Evolutionary conservation across 441 rosid species (phyloP).

Genomic region (Jatropha multifida): DNA sequence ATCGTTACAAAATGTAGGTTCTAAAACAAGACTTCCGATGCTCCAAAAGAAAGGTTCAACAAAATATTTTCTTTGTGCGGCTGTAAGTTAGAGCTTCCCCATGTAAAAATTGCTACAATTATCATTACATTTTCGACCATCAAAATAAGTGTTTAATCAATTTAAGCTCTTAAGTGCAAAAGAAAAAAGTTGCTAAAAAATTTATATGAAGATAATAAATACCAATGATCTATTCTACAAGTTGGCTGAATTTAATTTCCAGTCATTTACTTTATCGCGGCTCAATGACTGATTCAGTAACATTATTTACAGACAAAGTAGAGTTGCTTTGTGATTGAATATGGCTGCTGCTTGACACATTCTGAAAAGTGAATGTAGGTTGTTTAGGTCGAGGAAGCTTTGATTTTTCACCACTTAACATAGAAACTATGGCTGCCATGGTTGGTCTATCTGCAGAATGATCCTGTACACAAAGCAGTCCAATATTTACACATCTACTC

Average conservation of each 20-base stretch:
- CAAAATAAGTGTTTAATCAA: no score
- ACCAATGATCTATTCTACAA: neutral
- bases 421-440: slow-evolving; percentile 17
- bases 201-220: no score
- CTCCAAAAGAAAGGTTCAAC: no score
- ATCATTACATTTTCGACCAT: no score
- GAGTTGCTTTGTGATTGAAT: slow-evolving; percentile 11
- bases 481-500: slow-evolving; percentile 20
- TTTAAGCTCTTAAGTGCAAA: no score
- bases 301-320: slow-evolving; percentile 14
- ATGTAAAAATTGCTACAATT: no score
- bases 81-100: no score
- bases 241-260: neutral
- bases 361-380: slow-evolving; percentile 17
- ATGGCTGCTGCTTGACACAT: slow-evolving; percentile 1
- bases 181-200: no score
- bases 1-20: no score
- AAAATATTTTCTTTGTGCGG: no score
- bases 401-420: slow-evolving; percentile 18
- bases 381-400: slow-evolving; percentile 21
- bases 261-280: neutral
- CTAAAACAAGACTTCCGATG: no score
- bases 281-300: neutral
- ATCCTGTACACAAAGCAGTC: slow-evolving; percentile 20
- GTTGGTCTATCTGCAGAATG: slow-evolving; percentile 13